Percentiles rank a stretch among this genome's conserved stretches.
Conservation (phyloP, 2,329 filamentous ascomycete species). For the Akanthomyces lecanii region DNA sequence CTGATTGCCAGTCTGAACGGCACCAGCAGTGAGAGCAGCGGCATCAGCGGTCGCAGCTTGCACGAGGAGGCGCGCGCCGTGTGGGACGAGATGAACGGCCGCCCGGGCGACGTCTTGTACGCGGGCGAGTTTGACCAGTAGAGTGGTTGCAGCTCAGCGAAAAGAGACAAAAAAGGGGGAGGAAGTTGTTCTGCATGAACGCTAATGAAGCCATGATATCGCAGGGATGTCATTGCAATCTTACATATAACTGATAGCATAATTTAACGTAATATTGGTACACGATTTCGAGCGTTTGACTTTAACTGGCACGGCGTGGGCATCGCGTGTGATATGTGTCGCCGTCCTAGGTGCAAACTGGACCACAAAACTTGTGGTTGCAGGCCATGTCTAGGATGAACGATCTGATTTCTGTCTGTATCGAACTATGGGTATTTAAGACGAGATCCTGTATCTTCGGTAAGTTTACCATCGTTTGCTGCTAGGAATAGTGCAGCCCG, state of each 20-base stretch:
- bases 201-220: neutral
- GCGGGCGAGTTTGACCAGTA: constrained; percentile 38
- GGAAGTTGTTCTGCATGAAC: neutral
- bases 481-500: too few relatives aligned
- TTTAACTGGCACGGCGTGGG: neutral
- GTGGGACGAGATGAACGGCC: constrained; percentile 45
- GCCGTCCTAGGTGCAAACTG: too few relatives aligned
- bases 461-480: too few relatives aligned
- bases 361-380: too few relatives aligned
- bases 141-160: neutral
- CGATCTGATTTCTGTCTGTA: too few relatives aligned
- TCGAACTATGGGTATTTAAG: too few relatives aligned
- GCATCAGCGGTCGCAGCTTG: constrained; percentile 25
- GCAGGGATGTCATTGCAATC: neutral
- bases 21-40: neutral
- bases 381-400: too few relatives aligned
- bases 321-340: too few relatives aligned
- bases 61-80: constrained; percentile 35
- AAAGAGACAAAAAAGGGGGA: constrained; percentile 28
- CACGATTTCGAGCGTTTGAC: too few relatives aligned
- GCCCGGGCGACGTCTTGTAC: constrained; percentile 40
- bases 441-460: too few relatives aligned
- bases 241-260: neutral
- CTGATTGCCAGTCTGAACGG: constrained; percentile 29
- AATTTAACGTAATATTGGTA: neutral